These are phyloP conservation scores for Fusarium ramigenum DNA, from an alignment of 2,329 filamentous ascomycete species.

Conservation along the genomic window DNA sequence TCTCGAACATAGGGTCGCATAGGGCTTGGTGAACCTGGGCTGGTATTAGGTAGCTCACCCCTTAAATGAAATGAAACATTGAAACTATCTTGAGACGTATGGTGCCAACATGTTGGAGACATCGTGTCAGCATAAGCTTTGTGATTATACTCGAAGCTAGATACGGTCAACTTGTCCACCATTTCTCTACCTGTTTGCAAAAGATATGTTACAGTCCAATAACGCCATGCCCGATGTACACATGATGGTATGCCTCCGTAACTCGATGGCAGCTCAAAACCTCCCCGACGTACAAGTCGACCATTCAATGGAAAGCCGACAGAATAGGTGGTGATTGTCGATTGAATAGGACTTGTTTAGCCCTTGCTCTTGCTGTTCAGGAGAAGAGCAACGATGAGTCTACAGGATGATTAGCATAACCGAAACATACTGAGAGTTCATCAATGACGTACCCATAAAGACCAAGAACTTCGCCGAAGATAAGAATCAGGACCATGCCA, in stretches of 20 bases:
- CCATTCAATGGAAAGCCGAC: neutral
- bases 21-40: slow-evolving; percentile 15
- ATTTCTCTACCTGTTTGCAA: slow-evolving; percentile 45
- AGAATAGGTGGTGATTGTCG: slow-evolving; percentile 3
- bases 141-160: slow-evolving; percentile 28
- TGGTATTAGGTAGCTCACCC: slow-evolving; percentile 27
- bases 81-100: neutral
- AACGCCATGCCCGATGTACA: slow-evolving; percentile 53
- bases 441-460: slow-evolving; percentile 81
- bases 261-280: slow-evolving; percentile 21
- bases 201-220: slow-evolving; percentile 48
- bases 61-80: slow-evolving; percentile 22
- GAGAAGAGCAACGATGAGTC: slow-evolving; percentile 91
- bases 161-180: slow-evolving; percentile 38
- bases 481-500: slow-evolving; percentile 97
- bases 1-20: slow-evolving; percentile 18
- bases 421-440: neutral
- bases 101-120: neutral
- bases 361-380: slow-evolving; percentile 86
- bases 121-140: slow-evolving; percentile 16
- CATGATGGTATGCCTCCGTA: slow-evolving; percentile 45
- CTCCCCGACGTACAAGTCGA: slow-evolving; percentile 27
- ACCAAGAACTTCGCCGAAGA: slow-evolving; percentile 97
- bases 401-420: slow-evolving; percentile 49
- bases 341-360: slow-evolving; percentile 45